Percentiles rank a stretch among this genome's conserved stretches.
Evolutionary conservation across 768 basidiomycete species (phyloP).

Genomic region (Auriscalpium orientale): DNA sequence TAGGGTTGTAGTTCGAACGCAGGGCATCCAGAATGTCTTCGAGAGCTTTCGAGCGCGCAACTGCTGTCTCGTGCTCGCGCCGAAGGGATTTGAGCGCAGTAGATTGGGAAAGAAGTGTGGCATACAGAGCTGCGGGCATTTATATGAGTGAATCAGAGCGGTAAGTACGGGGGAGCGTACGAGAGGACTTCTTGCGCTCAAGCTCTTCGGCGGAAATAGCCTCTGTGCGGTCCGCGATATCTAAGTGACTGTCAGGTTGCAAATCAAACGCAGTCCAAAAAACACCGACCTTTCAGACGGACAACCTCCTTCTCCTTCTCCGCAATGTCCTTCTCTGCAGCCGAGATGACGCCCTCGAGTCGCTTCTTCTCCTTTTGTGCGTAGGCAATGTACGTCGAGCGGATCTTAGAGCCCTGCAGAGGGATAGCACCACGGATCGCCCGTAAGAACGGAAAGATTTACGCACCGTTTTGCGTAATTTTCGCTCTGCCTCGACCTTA

Average conservation of each 20-base stretch:
- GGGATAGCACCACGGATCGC: not conserved
- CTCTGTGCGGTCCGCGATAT: slow-evolving; percentile 72
- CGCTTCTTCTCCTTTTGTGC: slow-evolving; percentile 87
- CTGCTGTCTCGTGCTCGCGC: slow-evolving; percentile 59
- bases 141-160: not conserved
- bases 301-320: slow-evolving; percentile 64
- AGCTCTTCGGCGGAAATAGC: slow-evolving; percentile 72
- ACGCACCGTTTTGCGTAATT: slow-evolving; percentile 73
- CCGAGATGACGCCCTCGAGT: slow-evolving; percentile 55
- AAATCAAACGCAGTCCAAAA: no score
- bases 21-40: slow-evolving; percentile 79
- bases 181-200: slow-evolving; percentile 80
- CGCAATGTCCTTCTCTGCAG: slow-evolving; percentile 49
- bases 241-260: slow-evolving; percentile 29
- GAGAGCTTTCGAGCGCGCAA: slow-evolving; percentile 69
- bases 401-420: slow-evolving; percentile 81
- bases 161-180: slow-evolving; percentile 37
- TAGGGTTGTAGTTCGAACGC: slow-evolving; percentile 87
- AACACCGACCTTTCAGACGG: slow-evolving; percentile 52
- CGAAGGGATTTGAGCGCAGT: slow-evolving; percentile 72
- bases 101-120: slow-evolving; percentile 64
- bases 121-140: slow-evolving; percentile 59
- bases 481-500: slow-evolving; percentile 64
- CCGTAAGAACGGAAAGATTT: not conserved
- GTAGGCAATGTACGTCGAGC: slow-evolving; percentile 77